phyloP scores from a whole-genome alignment of 345 rosid species.

The Salix caprea region DNA sequence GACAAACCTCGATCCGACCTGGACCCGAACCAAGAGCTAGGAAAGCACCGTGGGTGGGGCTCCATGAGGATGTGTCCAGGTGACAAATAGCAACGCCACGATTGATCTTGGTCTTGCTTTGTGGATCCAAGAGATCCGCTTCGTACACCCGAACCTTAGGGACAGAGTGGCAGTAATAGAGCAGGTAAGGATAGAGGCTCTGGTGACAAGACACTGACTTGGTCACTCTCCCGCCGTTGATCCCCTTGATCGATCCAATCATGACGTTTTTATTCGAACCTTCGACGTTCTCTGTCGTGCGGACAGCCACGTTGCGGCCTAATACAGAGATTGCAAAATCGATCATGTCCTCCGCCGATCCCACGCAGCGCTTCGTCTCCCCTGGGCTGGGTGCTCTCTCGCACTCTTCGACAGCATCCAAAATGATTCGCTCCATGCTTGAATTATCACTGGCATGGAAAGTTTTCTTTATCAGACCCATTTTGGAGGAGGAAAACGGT shows the following conservation, averaged over 20 bases:
- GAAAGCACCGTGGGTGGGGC: conserved; percentile 75
- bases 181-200: conserved; percentile 70
- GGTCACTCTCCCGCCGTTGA: conserved; percentile 66
- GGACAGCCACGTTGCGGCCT: conserved; percentile 50
- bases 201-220: conserved; percentile 87
- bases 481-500: conserved; percentile 49
- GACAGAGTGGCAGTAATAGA: conserved; percentile 88
- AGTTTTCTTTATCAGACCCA: conserved; percentile 26
- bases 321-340: conserved; percentile 73
- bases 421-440: conserved; percentile 47
- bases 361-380: conserved; percentile 81
- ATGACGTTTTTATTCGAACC: conserved; percentile 53
- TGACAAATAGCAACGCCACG: conserved; percentile 87
- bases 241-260: conserved; percentile 53
- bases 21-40: conserved; percentile 66
- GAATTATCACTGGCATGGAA: conserved; percentile 67
- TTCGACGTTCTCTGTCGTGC: conserved; percentile 48
- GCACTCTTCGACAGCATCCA: conserved; percentile 55
- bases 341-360: conserved; percentile 82
- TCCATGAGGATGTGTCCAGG: conserved; percentile 75
- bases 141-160: conserved; percentile 83
- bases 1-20: conserved; percentile 74
- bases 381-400: conserved; percentile 64
- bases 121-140: conserved; percentile 59
- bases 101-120: conserved; percentile 44